A percentile compares a stretch with the other conserved stretches of the same genome.
Conservation (phyloP, 2,329 filamentous ascomycete species). For the Penicillium freii region DNA sequence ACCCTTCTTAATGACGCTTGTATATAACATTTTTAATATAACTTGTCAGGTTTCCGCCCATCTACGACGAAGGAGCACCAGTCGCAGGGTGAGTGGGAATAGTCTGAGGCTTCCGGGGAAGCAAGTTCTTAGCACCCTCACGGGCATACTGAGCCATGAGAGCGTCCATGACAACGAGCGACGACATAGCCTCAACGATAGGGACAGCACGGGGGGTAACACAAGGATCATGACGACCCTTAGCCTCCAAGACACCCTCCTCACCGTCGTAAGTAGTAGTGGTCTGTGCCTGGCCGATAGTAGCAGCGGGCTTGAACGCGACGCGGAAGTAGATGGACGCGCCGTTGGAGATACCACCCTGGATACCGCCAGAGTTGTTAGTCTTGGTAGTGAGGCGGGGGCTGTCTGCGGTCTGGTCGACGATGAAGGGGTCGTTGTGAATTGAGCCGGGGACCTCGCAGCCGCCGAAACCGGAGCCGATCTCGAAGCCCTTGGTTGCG, state of each 20-base stretch:
- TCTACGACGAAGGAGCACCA: constrained; percentile 11
- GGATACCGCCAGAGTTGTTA: constrained; percentile 92
- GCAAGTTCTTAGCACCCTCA: constrained; percentile 47
- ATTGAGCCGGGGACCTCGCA: constrained; percentile 81
- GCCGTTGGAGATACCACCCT: constrained; percentile 93
- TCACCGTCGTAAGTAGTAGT: constrained; percentile 76
- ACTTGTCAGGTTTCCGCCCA: neutral
- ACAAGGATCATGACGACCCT: constrained; percentile 91
- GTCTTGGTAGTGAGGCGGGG: constrained; percentile 79
- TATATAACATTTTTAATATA: constrained; percentile 4
- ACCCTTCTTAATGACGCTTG: constrained; percentile 4
- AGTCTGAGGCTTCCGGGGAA: constrained; percentile 44
- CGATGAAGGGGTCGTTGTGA: constrained; percentile 87
- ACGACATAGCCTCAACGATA: constrained; percentile 79
- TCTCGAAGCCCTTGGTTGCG: constrained; percentile 91
- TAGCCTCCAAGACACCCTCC: constrained; percentile 78
- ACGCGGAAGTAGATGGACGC: constrained; percentile 92
- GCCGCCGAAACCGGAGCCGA: constrained; percentile 88
- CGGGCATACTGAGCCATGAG: constrained; percentile 75
- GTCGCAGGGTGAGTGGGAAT: constrained; percentile 37
- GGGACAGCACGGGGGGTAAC: constrained; percentile 81
- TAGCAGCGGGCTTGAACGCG: constrained; percentile 92
- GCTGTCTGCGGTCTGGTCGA: constrained; percentile 38
- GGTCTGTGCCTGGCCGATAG: constrained; percentile 82
- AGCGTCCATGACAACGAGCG: constrained; percentile 82